Conservation (phyloP, 148 eudicot genomes). For the Chenopodium quinoa region DNA sequence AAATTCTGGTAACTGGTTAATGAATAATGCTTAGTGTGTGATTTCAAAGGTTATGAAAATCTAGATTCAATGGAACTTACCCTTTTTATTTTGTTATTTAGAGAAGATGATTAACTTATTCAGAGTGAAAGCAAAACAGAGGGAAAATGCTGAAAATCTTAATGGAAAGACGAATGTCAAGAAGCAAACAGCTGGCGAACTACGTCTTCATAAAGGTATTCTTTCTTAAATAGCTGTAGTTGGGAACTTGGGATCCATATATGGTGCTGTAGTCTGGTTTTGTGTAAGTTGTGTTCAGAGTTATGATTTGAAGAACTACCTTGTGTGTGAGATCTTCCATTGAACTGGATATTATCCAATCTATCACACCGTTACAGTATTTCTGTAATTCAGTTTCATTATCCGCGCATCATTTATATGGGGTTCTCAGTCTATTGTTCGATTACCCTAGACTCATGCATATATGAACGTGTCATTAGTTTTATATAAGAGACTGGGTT, state of each 20-base stretch:
- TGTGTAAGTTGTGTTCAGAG: neutral
- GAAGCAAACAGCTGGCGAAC: slow-evolving; percentile 88
- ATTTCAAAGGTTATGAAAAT: neutral
- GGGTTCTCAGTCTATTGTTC: no score
- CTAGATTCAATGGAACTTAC: no score
- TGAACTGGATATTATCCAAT: neutral
- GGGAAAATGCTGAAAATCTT: slow-evolving; percentile 62
- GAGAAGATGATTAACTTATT: slow-evolving; percentile 77
- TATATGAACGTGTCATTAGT: neutral
- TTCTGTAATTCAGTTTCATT: no score
- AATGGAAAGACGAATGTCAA: slow-evolving; percentile 63
- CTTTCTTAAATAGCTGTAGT: neutral
- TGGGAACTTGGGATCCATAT: neutral
- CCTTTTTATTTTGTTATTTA: slow-evolving; percentile 22
- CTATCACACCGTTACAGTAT: neutral
- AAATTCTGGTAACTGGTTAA: no score
- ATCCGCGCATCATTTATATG: no score
- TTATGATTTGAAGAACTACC: neutral
- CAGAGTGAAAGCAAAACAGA: slow-evolving; percentile 74
- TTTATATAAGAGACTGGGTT: neutral
- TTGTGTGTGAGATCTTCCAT: neutral
- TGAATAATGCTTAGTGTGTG: no score
- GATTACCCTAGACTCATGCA: neutral
- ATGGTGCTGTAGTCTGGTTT: neutral
- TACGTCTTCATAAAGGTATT: slow-evolving; percentile 78